Evolutionary conservation across 2,329 filamentous ascomycete species (phyloP), one percentile per base, ranked within the genome.

Genomic region (Helotiales sp.): DNA sequence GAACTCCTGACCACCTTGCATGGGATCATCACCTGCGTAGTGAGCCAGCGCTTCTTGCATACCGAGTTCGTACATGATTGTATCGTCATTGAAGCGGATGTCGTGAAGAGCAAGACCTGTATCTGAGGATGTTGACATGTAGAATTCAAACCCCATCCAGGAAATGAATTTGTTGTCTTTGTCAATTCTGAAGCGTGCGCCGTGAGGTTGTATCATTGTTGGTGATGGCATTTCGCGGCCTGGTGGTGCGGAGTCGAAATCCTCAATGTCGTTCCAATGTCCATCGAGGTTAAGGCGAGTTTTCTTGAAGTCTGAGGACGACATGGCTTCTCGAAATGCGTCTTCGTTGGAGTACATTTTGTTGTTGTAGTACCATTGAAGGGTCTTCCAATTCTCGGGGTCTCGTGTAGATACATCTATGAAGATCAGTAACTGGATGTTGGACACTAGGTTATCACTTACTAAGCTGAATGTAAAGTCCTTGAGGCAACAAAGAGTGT

Each of bases 341-440:
- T 80, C 72, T 1, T 77, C 79, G 5, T 76, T 77, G 31, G 74
- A 66, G 62, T 83, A 86, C 58, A 79, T 79, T n/a, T 79, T 66
- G 42, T 76, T 76, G 56, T 81, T 77, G 64, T 82, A 84, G 17
- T 80, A 76, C 79, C 81, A 84, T 1, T 77, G 79, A n/a, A 75
- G 71, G 0, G 81, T 66, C 12, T 67, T 71, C 82, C 82, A 85
- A 36, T 78, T 70, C 15, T 73, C 71, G 8, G 78, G 76, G 58
- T 84, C 77, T 7, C 78, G 73, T 0, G 79, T 78, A 0, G 79
- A 82, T 1, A 82, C 67, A 59, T 85, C 78, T 3, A 52, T 71
- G 75, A 1, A 82, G 63, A 1, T 77, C 76, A 53, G 40, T 19
- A 17, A 25, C 27, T 40, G 30, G 29, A 12, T 15, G 46, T 25